Evolutionary conservation across 2,329 filamentous ascomycete species (phyloP).

Genomic region (Gyromitra esculenta): DNA sequence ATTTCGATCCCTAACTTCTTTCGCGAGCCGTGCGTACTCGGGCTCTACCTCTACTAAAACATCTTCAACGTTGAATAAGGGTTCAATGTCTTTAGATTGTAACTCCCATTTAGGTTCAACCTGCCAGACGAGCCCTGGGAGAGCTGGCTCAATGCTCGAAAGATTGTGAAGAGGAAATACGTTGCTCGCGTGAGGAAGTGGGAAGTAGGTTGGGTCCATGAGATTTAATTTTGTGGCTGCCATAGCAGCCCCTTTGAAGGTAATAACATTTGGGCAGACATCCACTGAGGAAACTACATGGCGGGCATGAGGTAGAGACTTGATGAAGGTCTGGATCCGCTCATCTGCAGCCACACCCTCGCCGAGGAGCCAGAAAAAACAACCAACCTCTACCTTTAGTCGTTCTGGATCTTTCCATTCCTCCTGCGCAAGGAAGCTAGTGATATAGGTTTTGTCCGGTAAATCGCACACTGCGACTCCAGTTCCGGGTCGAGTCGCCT

Average conservation of each 20-base stretch:
- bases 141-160: conserved; percentile 29
- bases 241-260: conserved; percentile 72
- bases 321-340: conserved; percentile 75
- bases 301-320: conserved; percentile 68
- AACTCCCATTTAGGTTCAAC: conserved; percentile 53
- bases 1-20: conserved; percentile 62
- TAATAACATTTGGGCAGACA: conserved; percentile 77
- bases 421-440: conserved; percentile 72
- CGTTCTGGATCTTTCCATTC: conserved; percentile 67
- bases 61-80: conserved; percentile 54
- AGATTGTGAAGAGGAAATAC: conserved; percentile 56
- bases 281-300: conserved; percentile 83
- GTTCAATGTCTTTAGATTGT: conserved; percentile 14
- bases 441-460: conserved; percentile 75
- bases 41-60: conserved; percentile 54
- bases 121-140: conserved; percentile 44
- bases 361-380: conserved; percentile 79
- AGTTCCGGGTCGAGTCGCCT: conserved; percentile 71
- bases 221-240: conserved; percentile 75
- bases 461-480: conserved; percentile 85
- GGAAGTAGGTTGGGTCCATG: conserved; percentile 79
- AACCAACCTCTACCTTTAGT: conserved; percentile 61
- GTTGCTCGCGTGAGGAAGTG: conserved; percentile 74
- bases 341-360: conserved; percentile 71
- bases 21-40: conserved; percentile 68